These are phyloP conservation scores for Pistacia atlantica DNA, from an alignment of 345 rosid genomes.

Conservation along the genomic window DNA sequence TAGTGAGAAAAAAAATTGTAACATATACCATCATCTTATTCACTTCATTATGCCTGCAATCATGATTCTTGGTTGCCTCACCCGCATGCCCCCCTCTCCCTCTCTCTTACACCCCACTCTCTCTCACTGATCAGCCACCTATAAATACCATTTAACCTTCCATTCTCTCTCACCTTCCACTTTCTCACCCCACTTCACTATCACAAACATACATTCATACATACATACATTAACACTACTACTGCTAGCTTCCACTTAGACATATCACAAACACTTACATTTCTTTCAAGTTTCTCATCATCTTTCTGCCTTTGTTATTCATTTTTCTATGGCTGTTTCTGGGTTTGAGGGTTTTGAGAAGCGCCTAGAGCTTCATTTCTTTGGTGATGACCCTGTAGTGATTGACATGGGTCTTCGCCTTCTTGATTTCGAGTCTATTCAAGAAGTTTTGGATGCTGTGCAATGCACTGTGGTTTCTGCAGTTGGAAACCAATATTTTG, in stretches of 20 bases:
- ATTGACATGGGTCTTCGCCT: constrained; percentile 66
- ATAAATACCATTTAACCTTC: constrained; percentile 34
- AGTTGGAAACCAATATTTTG: constrained; percentile 76
- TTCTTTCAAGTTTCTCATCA: not conserved
- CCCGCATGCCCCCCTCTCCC: constrained; percentile 79
- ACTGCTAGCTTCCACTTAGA: not conserved
- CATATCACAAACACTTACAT: not conserved
- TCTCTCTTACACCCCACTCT: constrained; percentile 16
- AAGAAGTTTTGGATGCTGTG: constrained; percentile 62
- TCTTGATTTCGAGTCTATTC: constrained; percentile 68
- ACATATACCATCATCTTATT: constrained; percentile 55
- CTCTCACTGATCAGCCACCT: constrained; percentile 34
- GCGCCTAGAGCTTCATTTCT: constrained; percentile 90
- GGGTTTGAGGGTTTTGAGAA: constrained; percentile 99
- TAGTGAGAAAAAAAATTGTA: not conserved
- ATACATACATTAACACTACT: not conserved
- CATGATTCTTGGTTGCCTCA: constrained; percentile 96
- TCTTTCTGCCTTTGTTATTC: not conserved
- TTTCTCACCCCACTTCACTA: constrained; percentile 11
- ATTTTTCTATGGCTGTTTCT: constrained; percentile 69
- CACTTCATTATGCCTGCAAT: constrained; percentile 90
- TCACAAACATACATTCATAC: not conserved
- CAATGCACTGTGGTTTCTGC: constrained; percentile 98
- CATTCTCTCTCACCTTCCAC: constrained; percentile 41
- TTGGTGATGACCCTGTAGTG: constrained; percentile 40